Evolutionary conservation across 1,139 yeast species (phyloP).

Genomic region (Pichia sp.): DNA sequence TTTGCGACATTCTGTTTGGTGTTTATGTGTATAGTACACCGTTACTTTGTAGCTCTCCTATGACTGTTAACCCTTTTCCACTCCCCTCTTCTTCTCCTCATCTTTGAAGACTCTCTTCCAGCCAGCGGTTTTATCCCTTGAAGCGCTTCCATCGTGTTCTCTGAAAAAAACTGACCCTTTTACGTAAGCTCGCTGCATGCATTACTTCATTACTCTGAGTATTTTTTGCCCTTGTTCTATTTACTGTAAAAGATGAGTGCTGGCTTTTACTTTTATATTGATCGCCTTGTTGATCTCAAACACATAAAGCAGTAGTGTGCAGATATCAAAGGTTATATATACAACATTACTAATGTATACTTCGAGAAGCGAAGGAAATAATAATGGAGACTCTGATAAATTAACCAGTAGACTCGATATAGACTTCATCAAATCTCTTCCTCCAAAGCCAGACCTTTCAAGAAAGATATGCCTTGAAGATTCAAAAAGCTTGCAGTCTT

Average conservation of each 20-base stretch:
- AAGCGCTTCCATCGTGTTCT: not conserved
- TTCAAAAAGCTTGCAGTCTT: conserved; percentile 38
- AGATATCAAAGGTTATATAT: not conserved
- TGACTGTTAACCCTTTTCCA: not conserved
- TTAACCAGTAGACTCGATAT: conserved; percentile 11
- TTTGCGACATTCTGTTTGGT: not conserved
- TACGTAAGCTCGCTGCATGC: not conserved
- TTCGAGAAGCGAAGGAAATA: not conserved
- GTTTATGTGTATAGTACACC: not conserved
- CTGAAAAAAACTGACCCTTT: not conserved
- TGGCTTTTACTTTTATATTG: not conserved
- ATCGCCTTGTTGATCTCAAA: no score
- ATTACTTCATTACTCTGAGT: no score
- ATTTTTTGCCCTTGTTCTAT: no score
- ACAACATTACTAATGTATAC: conserved; percentile 5
- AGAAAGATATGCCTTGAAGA: conserved; percentile 37
- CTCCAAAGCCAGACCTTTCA: conserved; percentile 24
- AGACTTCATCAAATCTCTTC: conserved; percentile 23
- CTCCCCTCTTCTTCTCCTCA: not conserved
- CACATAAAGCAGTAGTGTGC: not conserved
- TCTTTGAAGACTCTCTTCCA: not conserved
- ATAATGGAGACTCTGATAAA: not conserved
- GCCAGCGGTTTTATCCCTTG: not conserved
- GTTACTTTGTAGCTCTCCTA: not conserved
- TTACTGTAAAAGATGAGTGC: not conserved